Evolutionary conservation across 2,329 filamentous ascomycete species (phyloP), one percentile per base, ranked within the genome.

Genomic region (Ophioceras dolichostomum): DNA sequence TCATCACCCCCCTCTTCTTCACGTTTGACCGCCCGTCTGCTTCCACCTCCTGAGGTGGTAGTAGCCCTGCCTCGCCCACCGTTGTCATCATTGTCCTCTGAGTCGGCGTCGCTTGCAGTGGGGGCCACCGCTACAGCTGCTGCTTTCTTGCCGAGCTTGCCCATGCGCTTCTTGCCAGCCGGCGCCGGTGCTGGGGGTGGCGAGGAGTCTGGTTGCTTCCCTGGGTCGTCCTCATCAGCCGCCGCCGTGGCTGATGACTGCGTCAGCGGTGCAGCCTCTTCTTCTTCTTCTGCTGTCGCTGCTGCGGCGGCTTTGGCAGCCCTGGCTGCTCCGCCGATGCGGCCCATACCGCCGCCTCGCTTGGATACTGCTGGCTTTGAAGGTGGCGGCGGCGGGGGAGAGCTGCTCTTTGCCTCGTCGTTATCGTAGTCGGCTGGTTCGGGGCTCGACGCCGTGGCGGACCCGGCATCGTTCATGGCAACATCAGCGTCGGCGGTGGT

Each of bases 391-490:
- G 55, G 55, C 1, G 58, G 59, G 13, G 51, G 49, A 18, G 64
- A 62, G 8, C 64, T 66, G n/a, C n/a, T n/a, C n/a, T n/a, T n/a
- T n/a, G n/a, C n/a, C n/a, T n/a, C n/a, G n/a, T n/a, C n/a, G n/a
- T n/a, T n/a, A 17, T 53, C 57, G 14, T 31, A 17, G 2, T 34
- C 32, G 10, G 14, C 27, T 17, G 51, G 49, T 18, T 65, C 63
- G 7, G 64, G 67, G 12, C 60, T 64, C n/a, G 64, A 67, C 31
- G 65, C 62, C 7, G 55, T 58, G 18, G 53, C 57, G 16, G 32
- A 8, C 7, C 12, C 17, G 18, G 16, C 27, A 20, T 39, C 37
- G 6, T 28, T 26, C 3, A 37, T n/a, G 0, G 29, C 6, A 1
- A 36, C 29, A 4, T 40, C 36, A 40, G 41, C 20, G 49, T 42